These are phyloP conservation scores for Phlegmacium glaucopus DNA, from an alignment of 768 basidiomycete genomes.

Conservation along the genomic window DNA sequence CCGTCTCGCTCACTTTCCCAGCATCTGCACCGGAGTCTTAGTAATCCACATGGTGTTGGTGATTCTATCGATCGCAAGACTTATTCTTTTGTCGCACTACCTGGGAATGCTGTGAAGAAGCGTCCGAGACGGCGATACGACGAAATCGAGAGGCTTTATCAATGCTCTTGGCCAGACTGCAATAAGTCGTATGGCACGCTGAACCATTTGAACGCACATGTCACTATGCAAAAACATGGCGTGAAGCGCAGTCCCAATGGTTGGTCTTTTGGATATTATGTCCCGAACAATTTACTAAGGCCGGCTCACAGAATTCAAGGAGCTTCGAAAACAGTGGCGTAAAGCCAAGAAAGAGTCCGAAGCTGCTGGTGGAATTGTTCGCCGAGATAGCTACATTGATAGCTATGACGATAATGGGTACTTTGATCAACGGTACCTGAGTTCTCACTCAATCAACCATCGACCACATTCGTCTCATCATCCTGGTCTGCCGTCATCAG, in stretches of 20 bases:
- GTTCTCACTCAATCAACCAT: slow-evolving; percentile 20
- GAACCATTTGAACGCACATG: slow-evolving; percentile 97
- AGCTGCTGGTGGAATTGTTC: slow-evolving; percentile 25
- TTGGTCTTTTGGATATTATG: slow-evolving; percentile 34
- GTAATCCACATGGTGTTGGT: slow-evolving; percentile 24
- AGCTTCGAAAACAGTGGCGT: slow-evolving; percentile 94
- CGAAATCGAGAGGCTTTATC: slow-evolving; percentile 93
- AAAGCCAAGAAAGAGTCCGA: slow-evolving; percentile 83
- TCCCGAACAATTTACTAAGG: slow-evolving; percentile 14
- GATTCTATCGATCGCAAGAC: slow-evolving; percentile 56
- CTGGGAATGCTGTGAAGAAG: slow-evolving; percentile 79
- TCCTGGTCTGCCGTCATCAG: slow-evolving; percentile 25
- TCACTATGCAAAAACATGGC: slow-evolving; percentile 98
- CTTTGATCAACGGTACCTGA: slow-evolving; percentile 26
- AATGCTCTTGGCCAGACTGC: slow-evolving; percentile 76
- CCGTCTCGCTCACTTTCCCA: slow-evolving; percentile 26
- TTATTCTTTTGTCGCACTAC: slow-evolving; percentile 78
- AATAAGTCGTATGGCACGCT: slow-evolving; percentile 90
- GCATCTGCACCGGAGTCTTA: slow-evolving; percentile 27
- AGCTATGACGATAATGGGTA: slow-evolving; percentile 27
- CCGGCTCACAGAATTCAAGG: slow-evolving; percentile 82
- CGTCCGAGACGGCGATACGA: slow-evolving; percentile 85
- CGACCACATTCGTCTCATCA: slow-evolving; percentile 27
- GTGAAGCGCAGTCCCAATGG: slow-evolving; percentile 85
- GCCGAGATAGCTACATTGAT: slow-evolving; percentile 31